These are phyloP conservation scores for Fagopyrum tataricum DNA, from an alignment of 148 eudicot species.

Conservation along the genomic window DNA sequence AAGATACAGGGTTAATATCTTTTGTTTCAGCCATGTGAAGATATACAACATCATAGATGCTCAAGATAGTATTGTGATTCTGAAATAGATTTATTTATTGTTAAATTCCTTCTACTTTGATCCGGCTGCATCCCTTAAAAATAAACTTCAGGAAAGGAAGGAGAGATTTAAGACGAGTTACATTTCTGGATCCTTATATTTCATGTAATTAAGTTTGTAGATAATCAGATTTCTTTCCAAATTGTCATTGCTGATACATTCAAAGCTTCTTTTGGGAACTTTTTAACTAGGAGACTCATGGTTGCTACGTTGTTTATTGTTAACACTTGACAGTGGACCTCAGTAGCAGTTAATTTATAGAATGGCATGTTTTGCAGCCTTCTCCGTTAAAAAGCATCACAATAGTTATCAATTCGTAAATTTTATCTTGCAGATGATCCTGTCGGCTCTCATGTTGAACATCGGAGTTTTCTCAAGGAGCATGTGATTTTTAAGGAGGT, in stretches of 20 bases:
- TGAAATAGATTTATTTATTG: neutral
- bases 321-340: neutral
- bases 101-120: neutral
- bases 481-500: slow-evolving; percentile 97
- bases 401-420: neutral
- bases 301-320: neutral
- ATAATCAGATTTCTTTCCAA: neutral
- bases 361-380: neutral
- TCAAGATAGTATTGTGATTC: neutral
- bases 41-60: neutral
- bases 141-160: neutral
- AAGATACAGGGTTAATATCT: neutral
- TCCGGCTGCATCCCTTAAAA: neutral
- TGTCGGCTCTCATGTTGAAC: slow-evolving; percentile 51
- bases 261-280: neutral
- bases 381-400: neutral
- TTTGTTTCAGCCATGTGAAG: neutral
- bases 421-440: slow-evolving; percentile 65
- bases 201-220: neutral
- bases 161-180: neutral
- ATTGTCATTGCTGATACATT: neutral
- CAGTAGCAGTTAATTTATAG: neutral
- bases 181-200: neutral
- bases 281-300: neutral
- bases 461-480: slow-evolving; percentile 74